These are phyloP conservation scores for Aspergillus coremiiformis DNA, from an alignment of 495 filamentous ascomycete species.

Conservation along the genomic window DNA sequence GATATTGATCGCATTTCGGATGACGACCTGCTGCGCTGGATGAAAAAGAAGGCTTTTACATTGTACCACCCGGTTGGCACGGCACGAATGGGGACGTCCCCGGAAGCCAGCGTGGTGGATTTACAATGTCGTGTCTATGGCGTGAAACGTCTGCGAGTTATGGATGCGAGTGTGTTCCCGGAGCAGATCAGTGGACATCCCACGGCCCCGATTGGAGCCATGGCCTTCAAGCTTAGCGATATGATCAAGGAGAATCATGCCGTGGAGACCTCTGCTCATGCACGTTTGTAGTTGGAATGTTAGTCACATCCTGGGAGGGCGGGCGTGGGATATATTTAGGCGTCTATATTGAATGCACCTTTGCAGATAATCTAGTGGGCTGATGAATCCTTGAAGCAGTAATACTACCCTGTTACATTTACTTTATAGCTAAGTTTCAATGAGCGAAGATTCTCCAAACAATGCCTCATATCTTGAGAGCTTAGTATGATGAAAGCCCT, in stretches of 20 bases:
- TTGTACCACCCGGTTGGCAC: conserved; percentile 21
- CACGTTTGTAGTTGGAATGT: no score
- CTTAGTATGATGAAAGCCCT: no score
- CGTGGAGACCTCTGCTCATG: neutral
- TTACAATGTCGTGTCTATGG: conserved; percentile 29
- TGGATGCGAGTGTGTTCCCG: conserved; percentile 30
- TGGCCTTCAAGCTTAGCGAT: conserved; percentile 17
- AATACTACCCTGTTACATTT: no score
- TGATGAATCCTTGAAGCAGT: no score
- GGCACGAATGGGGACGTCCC: conserved; percentile 17
- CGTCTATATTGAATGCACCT: no score
- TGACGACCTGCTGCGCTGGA: conserved; percentile 16
- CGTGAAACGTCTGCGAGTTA: conserved; percentile 39
- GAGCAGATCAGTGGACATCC: conserved; percentile 21
- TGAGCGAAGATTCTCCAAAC: no score
- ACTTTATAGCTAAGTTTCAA: no score
- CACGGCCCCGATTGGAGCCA: conserved; percentile 16
- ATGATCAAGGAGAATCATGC: conserved; percentile 10
- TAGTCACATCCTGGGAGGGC: no score
- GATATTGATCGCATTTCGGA: conserved; percentile 18
- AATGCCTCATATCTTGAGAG: no score
- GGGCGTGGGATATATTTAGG: no score
- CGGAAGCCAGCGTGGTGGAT: conserved; percentile 38
- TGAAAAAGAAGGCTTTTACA: conserved; percentile 22
- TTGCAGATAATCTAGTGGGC: no score